Base-by-base conservation (phyloP, 768 basidiomycete species). In the Phanerochaete sordida region DNA sequence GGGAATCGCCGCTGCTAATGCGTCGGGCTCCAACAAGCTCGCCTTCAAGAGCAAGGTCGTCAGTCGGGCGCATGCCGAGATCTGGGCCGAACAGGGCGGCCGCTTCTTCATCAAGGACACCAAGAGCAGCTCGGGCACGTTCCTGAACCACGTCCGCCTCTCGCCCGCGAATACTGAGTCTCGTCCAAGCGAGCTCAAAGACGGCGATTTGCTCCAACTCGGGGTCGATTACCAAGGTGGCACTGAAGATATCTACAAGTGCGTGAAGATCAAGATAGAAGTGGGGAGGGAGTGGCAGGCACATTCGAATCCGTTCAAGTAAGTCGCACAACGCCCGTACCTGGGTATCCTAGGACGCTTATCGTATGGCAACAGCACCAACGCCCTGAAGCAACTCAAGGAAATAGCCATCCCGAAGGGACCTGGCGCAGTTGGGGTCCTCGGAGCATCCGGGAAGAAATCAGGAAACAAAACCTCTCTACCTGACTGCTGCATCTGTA, bases 151-250 rank as follows among this genome's bases (percentile, higher is more conserved):
- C 70, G 85, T 95, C 56, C 76, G 95, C 48, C 80, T 98, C n/a
- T 87, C 87, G 37, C 79, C 87, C 0, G 94, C 95, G 12, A 90
- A 89, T 50, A 81, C 84, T 7, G 95, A 96, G 71, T 90, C 87
- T 4, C 77, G 85, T 39, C 84, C 93, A 0, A 87, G 81, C 61
- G 84, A 83, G 62, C 79, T 98, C 66, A 93, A 90, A 74, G 95
- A 98, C 62, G 96, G 96, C 1, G 95, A 98, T 75, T 82, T 98
- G 28, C 75, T 98, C 21, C 96, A 98, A 74, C 85, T 98, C 0
- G 95, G 96, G 1, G 93, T 98, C 27, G 95, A 98, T 71, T 99
- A 97, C 74, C 95, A 98, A 73, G 96, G 96, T 6, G 96, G 96
- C 0, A 85, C 91, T 7, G 95, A 98, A 77, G 95, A 98, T 73